Evolutionary conservation across 768 basidiomycete genomes (phyloP).

Genomic region (Rhizopogon vinicolor): DNA sequence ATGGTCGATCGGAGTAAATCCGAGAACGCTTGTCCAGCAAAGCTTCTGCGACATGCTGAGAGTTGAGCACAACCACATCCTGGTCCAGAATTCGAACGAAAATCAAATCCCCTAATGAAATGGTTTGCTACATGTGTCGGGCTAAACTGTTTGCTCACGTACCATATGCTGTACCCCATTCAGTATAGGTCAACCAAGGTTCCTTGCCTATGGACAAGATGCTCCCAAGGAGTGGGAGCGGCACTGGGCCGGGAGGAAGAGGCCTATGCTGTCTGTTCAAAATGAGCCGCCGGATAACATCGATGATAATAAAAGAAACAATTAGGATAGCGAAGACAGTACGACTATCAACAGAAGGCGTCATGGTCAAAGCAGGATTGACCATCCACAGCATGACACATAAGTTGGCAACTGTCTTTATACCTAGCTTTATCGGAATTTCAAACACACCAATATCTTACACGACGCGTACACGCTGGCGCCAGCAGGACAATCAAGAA

Average conservation of each 20-base stretch:
- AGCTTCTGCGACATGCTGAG: background rate
- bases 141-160: background rate
- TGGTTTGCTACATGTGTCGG: background rate
- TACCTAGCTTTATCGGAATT: no score
- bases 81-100: background rate
- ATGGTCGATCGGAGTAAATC: slow-evolving; percentile 6
- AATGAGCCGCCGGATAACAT: background rate
- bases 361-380: background rate
- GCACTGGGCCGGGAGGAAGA: slow-evolving; percentile 1
- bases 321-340: background rate
- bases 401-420: no score
- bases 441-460: no score
- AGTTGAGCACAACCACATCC: background rate
- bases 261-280: background rate
- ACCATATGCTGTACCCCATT: slow-evolving; percentile 2
- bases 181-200: background rate
- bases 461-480: no score
- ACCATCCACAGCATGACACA: background rate
- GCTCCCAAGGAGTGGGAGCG: slow-evolving; percentile 2
- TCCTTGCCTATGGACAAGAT: background rate
- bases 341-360: background rate
- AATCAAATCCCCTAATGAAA: background rate
- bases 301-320: background rate
- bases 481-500: no score
- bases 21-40: slow-evolving; percentile 3